phyloP scores from a whole-genome alignment of 2,329 filamentous ascomycete genomes.

The Raffaelea ambrosiae region DNA sequence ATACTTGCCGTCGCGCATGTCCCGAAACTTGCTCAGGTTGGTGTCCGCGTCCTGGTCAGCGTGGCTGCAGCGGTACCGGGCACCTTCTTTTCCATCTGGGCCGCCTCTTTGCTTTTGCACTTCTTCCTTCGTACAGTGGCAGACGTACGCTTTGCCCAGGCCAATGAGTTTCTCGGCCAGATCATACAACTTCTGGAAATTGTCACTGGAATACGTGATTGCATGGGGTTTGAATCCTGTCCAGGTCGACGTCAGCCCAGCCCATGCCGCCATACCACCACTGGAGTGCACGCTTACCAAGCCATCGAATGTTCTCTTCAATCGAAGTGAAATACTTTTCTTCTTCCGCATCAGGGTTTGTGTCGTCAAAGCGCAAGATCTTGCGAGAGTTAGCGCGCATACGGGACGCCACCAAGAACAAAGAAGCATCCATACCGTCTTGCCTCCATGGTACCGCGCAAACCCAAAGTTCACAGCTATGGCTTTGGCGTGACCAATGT shows the following conservation, averaged over 20 bases:
- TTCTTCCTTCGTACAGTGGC: slow-evolving; percentile 74
- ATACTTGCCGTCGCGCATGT: slow-evolving; percentile 89
- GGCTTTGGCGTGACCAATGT: slow-evolving; percentile 91
- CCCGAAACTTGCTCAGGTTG: slow-evolving; percentile 71
- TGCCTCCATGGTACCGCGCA: slow-evolving; percentile 71
- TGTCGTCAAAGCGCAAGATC: slow-evolving; percentile 56
- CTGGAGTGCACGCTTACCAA: slow-evolving; percentile 31
- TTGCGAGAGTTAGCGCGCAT: background rate
- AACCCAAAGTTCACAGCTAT: slow-evolving; percentile 97
- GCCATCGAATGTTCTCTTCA: slow-evolving; percentile 77
- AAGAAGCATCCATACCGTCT: slow-evolving; percentile 19
- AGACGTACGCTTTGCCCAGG: slow-evolving; percentile 69
- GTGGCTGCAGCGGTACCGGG: slow-evolving; percentile 73
- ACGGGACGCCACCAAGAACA: background rate
- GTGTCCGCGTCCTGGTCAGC: slow-evolving; percentile 66
- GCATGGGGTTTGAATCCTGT: slow-evolving; percentile 61
- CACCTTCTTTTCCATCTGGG: slow-evolving; percentile 54
- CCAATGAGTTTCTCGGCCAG: slow-evolving; percentile 77
- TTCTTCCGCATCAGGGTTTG: slow-evolving; percentile 89
- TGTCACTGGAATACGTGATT: slow-evolving; percentile 83
- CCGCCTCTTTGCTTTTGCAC: slow-evolving; percentile 84
- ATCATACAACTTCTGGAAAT: slow-evolving; percentile 82
- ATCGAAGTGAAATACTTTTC: slow-evolving; percentile 87
- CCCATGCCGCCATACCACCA: too few relatives aligned
- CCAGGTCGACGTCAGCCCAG: background rate